Percentiles rank a stretch among this genome's conserved stretches.
Evolutionary conservation across 2,329 filamentous ascomycete species (phyloP).

Genomic region (Ceratocystis lukuohia): DNA sequence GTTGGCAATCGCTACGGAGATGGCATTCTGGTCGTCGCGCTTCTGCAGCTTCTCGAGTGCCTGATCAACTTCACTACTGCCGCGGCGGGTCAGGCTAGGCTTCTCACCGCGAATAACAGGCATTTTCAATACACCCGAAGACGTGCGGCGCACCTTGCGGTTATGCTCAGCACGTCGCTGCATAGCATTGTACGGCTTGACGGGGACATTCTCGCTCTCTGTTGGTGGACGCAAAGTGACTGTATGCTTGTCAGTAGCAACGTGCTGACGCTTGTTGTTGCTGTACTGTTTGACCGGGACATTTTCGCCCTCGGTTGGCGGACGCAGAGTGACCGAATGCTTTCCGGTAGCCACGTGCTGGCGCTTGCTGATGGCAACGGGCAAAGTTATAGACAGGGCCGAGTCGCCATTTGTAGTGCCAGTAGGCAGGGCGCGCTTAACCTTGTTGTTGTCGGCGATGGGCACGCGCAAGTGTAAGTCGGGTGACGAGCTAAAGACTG

Average conservation of each 20-base stretch:
- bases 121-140: conserved; percentile 23
- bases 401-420: conserved; percentile 7
- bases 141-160: conserved; percentile 8
- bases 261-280: conserved; percentile 1
- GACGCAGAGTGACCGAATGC: conserved; percentile 6
- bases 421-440: conserved; percentile 10
- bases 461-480: conserved; percentile 13
- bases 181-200: conserved; percentile 10
- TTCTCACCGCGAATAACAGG: conserved; percentile 25
- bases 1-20: conserved; percentile 36
- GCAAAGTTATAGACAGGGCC: conserved; percentile 17
- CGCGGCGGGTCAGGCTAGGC: conserved; percentile 29
- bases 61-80: conserved; percentile 9
- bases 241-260: not conserved
- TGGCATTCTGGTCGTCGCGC: conserved; percentile 22
- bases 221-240: conserved; percentile 17
- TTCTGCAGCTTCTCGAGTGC: conserved; percentile 14
- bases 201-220: conserved; percentile 10
- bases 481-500: conserved; percentile 9
- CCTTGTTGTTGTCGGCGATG: not conserved
- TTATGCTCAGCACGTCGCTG: conserved; percentile 12
- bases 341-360: conserved; percentile 12
- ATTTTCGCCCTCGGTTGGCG: conserved; percentile 8
- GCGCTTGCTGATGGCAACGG: conserved; percentile 9
- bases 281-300: not conserved